These are phyloP conservation scores for Aspergillus saccharolyticus DNA, from an alignment of 495 filamentous ascomycete species.

Conservation along the genomic window DNA sequence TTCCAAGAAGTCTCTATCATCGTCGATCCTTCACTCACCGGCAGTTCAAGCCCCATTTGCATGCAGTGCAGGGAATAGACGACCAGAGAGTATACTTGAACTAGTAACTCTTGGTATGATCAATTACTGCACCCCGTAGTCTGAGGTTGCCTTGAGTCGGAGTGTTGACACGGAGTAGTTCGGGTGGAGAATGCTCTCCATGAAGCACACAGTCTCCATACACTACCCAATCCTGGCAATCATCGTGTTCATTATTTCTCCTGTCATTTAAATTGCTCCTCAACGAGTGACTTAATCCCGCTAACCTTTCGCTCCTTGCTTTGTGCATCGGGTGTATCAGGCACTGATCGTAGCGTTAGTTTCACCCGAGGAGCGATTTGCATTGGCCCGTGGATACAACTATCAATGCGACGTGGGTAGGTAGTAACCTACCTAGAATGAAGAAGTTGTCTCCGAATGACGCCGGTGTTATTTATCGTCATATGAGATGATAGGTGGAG, in stretches of 20 bases:
- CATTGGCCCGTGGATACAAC: not conserved
- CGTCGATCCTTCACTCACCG: not conserved
- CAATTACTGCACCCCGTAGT: not conserved
- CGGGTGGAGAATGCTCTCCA: not conserved
- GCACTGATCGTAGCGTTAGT: slow-evolving; percentile 1
- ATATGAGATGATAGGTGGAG: not conserved
- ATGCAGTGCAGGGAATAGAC: not conserved
- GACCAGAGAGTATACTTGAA: not conserved
- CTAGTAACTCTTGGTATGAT: not conserved
- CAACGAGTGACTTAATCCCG: not conserved
- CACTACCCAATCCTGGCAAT: not conserved
- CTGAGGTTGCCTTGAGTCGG: not conserved
- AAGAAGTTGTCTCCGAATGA: not conserved
- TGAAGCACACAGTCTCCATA: too few species aligned
- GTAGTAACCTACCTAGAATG: not conserved
- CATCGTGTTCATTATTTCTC: not conserved
- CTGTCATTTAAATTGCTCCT: not conserved
- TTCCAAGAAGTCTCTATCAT: not conserved
- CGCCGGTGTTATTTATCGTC: not conserved
- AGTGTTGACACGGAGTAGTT: not conserved
- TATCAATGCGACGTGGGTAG: not conserved
- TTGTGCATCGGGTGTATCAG: slow-evolving; percentile 17
- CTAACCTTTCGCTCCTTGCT: slow-evolving; percentile 10
- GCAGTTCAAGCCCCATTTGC: not conserved
- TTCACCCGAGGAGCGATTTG: not conserved